phyloP scores from a whole-genome alignment of 148 eudicot species.

The Pharnaceum exiguum region DNA sequence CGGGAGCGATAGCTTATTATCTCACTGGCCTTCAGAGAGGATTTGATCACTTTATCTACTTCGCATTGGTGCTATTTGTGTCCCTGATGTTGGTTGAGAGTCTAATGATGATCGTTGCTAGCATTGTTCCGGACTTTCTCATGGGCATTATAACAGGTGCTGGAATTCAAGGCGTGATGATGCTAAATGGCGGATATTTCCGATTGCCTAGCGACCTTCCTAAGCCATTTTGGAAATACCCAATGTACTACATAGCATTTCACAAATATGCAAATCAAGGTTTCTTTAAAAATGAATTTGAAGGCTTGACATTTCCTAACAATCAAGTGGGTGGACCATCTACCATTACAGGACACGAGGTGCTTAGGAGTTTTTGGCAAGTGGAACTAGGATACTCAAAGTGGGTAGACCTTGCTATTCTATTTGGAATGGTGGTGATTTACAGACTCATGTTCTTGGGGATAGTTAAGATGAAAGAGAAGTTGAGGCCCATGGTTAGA shows the following conservation, averaged over 20 bases:
- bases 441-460: slow-evolving; percentile 40
- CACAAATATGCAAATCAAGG: slow-evolving; percentile 33
- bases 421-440: slow-evolving; percentile 41
- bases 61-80: slow-evolving; percentile 11
- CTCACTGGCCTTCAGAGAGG: slow-evolving; percentile 38
- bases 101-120: slow-evolving; percentile 43
- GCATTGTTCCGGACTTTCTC: slow-evolving; percentile 32
- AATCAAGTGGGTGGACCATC: slow-evolving; percentile 3
- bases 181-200: slow-evolving; percentile 35
- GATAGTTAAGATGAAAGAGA: slow-evolving; percentile 26
- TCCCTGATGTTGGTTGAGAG: slow-evolving; percentile 38
- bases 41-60: slow-evolving; percentile 28
- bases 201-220: slow-evolving; percentile 33
- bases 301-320: slow-evolving; percentile 25
- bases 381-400: slow-evolving; percentile 45
- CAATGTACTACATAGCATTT: slow-evolving; percentile 28
- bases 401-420: slow-evolving; percentile 39
- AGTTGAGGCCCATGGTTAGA: slow-evolving; percentile 32
- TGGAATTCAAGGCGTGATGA: slow-evolving; percentile 39
- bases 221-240: slow-evolving; percentile 30
- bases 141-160: slow-evolving; percentile 38
- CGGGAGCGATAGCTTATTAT: slow-evolving; percentile 36
- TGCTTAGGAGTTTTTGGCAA: slow-evolving; percentile 36
- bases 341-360: slow-evolving; percentile 23
- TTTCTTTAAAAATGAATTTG: slow-evolving; percentile 34